Conservation (phyloP, 2,329 filamentous ascomycete genomes). For the Ophiostoma pallidulum region DNA sequence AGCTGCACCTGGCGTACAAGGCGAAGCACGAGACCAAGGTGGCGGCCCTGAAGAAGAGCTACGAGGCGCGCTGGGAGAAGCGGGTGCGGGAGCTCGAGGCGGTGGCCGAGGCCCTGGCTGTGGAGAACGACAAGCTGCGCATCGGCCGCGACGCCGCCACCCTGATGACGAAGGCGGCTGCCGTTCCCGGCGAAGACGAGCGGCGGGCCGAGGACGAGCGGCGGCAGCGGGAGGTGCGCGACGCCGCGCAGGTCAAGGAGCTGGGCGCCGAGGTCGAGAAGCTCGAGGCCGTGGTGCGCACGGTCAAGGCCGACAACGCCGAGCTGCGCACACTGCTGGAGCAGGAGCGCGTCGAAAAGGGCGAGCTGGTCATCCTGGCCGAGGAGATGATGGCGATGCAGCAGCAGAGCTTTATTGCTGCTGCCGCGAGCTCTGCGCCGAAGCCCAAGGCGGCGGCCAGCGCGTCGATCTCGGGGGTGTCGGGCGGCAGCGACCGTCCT, state of each 20-base stretch:
- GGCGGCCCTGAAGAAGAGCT: constrained; percentile 71
- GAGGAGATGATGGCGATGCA: constrained; percentile 72
- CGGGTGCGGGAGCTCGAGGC: constrained; percentile 68
- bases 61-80: constrained; percentile 86
- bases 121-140: constrained; percentile 67
- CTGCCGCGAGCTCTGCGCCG: constrained; percentile 1
- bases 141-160: constrained; percentile 56
- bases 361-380: constrained; percentile 68
- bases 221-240: constrained; percentile 49
- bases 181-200: constrained; percentile 31
- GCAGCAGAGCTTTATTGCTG: constrained; percentile 38
- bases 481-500: no score
- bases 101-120: constrained; percentile 57
- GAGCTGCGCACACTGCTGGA: constrained; percentile 57
- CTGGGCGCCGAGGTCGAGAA: constrained; percentile 66
- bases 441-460: constrained; percentile 1
- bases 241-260: constrained; percentile 57
- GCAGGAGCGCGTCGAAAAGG: constrained; percentile 71
- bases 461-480: no score
- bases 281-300: constrained; percentile 61
- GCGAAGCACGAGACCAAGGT: constrained; percentile 97
- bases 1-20: constrained; percentile 90
- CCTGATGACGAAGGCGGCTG: constrained; percentile 51
- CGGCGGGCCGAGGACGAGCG: constrained; percentile 40
- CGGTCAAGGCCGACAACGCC: constrained; percentile 61